Evolutionary conservation across 2,329 filamentous ascomycete genomes (phyloP), one percentile per base, ranked within the genome.

Genomic region (Diaporthe capsici): DNA sequence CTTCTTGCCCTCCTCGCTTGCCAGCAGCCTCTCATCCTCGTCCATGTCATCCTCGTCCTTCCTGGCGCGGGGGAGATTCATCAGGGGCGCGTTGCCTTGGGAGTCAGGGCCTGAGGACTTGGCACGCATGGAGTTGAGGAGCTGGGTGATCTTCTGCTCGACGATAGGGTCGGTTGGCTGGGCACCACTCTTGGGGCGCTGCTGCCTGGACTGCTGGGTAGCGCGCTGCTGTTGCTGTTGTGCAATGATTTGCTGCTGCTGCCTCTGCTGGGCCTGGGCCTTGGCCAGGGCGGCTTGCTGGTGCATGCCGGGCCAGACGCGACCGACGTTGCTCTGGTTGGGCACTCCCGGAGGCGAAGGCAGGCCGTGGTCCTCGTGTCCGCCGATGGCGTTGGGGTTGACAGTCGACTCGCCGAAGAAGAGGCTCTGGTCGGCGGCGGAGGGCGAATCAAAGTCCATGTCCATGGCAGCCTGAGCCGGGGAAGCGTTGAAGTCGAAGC

Each of bases 41-140:
- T 99, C 97, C 96, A 99, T 98, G 72, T 98, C 96, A 77, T 98
- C 96, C 81, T 98, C 96, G 60, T 98, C 95, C 89, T 98, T 98
- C 89, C 93, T 96, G 78, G 91, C 86, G 78, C 93, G 93, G 68
- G 93, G 88, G 80, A 95, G 90, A 82, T 95, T 93, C 74, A 92
- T 88, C n/a, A 92, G 84, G 17, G 89, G 83, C 47, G 84, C 79
- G 77, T 84, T 76, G 74, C 57, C 85, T 37, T 90, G 87, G 67
- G 90, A 87, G 20, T 91, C 89, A 22, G 87, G 84, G 6, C 88
- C 86, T 9, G 87, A 85, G 20, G 90, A 88, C 84, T 94, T 95
- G 79, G 95, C 92, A 80, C 96, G 92, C 93, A 98, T 98, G 72
- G 96, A 95, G 86, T 96, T 96, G 47, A 98, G 89, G 5, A 98